A percentile compares a stretch with the other conserved stretches of the same genome.
Evolutionary conservation across 805 yeast genomes (phyloP).

Genomic region (Saccharomyces jurei): DNA sequence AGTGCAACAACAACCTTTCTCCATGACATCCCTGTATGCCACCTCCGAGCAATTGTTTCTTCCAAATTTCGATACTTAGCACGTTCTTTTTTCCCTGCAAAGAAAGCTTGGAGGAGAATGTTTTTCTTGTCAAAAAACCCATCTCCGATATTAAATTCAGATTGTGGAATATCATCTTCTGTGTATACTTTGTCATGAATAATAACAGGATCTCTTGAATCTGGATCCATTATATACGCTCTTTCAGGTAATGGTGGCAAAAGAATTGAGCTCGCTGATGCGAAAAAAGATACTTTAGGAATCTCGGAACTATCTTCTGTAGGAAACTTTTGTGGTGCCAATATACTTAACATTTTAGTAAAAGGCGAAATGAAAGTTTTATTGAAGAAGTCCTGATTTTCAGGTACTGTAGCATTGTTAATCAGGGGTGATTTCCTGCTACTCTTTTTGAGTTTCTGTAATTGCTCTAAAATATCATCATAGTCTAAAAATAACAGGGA

Average conservation of each 20-base stretch:
- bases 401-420: conserved; percentile 5
- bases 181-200: conserved; percentile 62
- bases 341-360: conserved; percentile 37
- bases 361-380: conserved; percentile 34
- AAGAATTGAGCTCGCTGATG: conserved; percentile 58
- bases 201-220: conserved; percentile 46
- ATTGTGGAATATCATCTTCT: conserved; percentile 40
- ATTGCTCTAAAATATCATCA: conserved; percentile 34
- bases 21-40: conserved; percentile 84
- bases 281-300: conserved; percentile 62
- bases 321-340: conserved; percentile 31
- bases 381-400: conserved; percentile 17
- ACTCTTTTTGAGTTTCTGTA: conserved; percentile 21
- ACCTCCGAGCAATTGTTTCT: conserved; percentile 65
- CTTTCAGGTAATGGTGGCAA: conserved; percentile 64
- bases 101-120: conserved; percentile 30
- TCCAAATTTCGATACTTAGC: conserved; percentile 34
- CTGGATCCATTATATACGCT: conserved; percentile 57
- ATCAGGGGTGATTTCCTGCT: neutral
- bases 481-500: conserved; percentile 63
- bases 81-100: conserved; percentile 7
- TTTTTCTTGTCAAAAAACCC: conserved; percentile 15
- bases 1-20: conserved; percentile 80
- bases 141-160: conserved; percentile 5
- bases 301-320: conserved; percentile 26